Evolutionary conservation across 306 rosid species (phyloP).

Genomic region (Trifolium dubium): DNA sequence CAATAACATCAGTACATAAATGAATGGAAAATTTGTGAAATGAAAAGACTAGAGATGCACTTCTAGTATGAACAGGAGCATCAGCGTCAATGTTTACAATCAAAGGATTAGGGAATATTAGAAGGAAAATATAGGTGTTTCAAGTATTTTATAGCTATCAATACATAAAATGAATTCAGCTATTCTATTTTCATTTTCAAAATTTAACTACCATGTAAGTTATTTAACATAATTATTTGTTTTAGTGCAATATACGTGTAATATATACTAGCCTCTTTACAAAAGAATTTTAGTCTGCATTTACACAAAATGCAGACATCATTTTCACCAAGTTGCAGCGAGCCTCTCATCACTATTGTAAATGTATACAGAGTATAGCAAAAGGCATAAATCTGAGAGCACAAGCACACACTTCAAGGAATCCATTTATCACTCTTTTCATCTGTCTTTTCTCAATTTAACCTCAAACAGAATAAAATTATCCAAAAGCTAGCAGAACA

Average conservation of each 20-base stretch:
- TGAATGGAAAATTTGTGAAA: slow-evolving; percentile 23
- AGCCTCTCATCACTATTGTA: slow-evolving; percentile 26
- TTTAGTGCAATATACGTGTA: slow-evolving; percentile 5
- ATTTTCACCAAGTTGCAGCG: slow-evolving; percentile 35
- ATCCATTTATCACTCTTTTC: slow-evolving; percentile 10
- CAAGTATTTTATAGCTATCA: slow-evolving; percentile 21
- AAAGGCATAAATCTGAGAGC: slow-evolving; percentile 33
- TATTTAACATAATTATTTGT: slow-evolving; percentile 22
- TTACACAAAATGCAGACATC: slow-evolving; percentile 29
- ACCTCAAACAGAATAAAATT: slow-evolving; percentile 24
- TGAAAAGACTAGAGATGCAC: slow-evolving; percentile 6
- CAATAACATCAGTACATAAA: slow-evolving; percentile 45
- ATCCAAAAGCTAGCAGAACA: slow-evolving; percentile 32
- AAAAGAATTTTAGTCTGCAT: slow-evolving; percentile 18
- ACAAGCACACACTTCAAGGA: slow-evolving; percentile 31
- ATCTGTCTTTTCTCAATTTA: slow-evolving; percentile 23
- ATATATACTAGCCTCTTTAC: not conserved
- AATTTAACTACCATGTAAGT: slow-evolving; percentile 6
- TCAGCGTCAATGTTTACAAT: slow-evolving; percentile 6
- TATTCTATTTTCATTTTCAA: not conserved
- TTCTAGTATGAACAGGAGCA: slow-evolving; percentile 27
- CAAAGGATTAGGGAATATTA: not conserved
- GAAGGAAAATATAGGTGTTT: slow-evolving; percentile 6
- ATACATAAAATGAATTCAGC: slow-evolving; percentile 18
- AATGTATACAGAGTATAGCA: slow-evolving; percentile 23